Evolutionary conservation across 2,329 filamentous ascomycete species (phyloP).

Genomic region (Venturiaceae sp.): DNA sequence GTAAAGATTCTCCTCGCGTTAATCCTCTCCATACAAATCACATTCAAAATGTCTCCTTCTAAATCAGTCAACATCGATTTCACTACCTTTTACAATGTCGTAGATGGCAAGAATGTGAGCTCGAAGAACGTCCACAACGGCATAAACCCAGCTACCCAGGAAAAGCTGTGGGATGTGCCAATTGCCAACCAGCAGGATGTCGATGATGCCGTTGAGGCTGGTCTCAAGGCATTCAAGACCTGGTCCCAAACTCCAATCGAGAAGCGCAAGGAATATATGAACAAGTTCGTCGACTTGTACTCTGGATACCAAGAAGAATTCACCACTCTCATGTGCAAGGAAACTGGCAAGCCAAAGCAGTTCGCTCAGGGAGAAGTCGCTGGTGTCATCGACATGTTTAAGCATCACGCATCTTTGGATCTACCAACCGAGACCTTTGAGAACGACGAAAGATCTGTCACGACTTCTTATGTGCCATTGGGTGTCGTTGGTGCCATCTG

Average conservation of each 20-base stretch:
- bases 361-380: slow-evolving; percentile 7
- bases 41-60: slow-evolving; percentile 33
- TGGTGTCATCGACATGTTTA: slow-evolving; percentile 2
- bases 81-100: slow-evolving; percentile 27
- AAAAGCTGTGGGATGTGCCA: slow-evolving; percentile 14
- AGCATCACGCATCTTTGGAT: slow-evolving; percentile 19
- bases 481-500: slow-evolving; percentile 33
- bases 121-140: slow-evolving; percentile 13
- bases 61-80: slow-evolving; percentile 28
- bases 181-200: slow-evolving; percentile 27
- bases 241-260: slow-evolving; percentile 22
- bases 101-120: slow-evolving; percentile 24
- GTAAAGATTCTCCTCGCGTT: too few species aligned
- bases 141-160: slow-evolving; percentile 9
- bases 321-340: slow-evolving; percentile 22
- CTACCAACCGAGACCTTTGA: slow-evolving; percentile 30
- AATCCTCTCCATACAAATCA: background rate
- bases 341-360: slow-evolving; percentile 27
- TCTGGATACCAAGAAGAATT: slow-evolving; percentile 22
- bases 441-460: slow-evolving; percentile 37
- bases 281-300: slow-evolving; percentile 22
- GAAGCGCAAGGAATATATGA: slow-evolving; percentile 25
- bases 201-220: slow-evolving; percentile 25
- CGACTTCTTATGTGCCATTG: slow-evolving; percentile 36
- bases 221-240: slow-evolving; percentile 24